Conservation (phyloP, 2,329 filamentous ascomycete species). For the Exophiala aquamarina region DNA sequence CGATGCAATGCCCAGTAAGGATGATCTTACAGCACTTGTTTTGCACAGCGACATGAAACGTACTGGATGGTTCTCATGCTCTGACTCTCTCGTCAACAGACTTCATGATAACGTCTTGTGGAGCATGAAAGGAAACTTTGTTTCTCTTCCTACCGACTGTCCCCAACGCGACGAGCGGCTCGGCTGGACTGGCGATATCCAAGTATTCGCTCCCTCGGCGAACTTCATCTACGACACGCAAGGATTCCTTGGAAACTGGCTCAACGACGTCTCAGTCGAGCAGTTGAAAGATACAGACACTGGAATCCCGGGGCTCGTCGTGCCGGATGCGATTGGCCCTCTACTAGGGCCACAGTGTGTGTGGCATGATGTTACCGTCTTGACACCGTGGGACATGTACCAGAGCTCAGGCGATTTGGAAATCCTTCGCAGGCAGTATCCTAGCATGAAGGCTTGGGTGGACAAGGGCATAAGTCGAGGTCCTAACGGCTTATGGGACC, state of each 20-base stretch:
- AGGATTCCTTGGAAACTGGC: conserved; percentile 53
- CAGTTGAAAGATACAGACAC: conserved; percentile 29
- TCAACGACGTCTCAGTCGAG: conserved; percentile 46
- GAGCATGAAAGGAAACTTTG: conserved; percentile 61
- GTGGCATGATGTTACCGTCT: conserved; percentile 42
- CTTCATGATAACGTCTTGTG: conserved; percentile 57
- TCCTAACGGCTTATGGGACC: conserved; percentile 37
- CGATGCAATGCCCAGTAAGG: conserved; percentile 9
- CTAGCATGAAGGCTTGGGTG: conserved; percentile 38
- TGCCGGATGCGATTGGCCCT: conserved; percentile 29
- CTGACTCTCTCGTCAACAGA: conserved; percentile 52
- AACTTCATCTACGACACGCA: conserved; percentile 56
- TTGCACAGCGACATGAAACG: conserved; percentile 55
- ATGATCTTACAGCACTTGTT: conserved; percentile 39
- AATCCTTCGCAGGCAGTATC: conserved; percentile 38
- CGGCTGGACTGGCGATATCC: conserved; percentile 55
- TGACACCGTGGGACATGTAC: conserved; percentile 39
- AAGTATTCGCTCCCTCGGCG: conserved; percentile 52
- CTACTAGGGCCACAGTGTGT: conserved; percentile 31
- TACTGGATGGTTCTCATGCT: conserved; percentile 54
- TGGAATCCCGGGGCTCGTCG: conserved; percentile 34
- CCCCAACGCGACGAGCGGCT: conserved; percentile 57
- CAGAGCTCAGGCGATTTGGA: conserved; percentile 34
- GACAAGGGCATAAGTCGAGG: conserved; percentile 36
- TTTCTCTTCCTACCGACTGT: conserved; percentile 59